A percentile compares a stretch with the other conserved stretches of the same genome.
phyloP scores from a whole-genome alignment of 1,139 yeast species.

The Geotrichum cucujoidarum region DNA sequence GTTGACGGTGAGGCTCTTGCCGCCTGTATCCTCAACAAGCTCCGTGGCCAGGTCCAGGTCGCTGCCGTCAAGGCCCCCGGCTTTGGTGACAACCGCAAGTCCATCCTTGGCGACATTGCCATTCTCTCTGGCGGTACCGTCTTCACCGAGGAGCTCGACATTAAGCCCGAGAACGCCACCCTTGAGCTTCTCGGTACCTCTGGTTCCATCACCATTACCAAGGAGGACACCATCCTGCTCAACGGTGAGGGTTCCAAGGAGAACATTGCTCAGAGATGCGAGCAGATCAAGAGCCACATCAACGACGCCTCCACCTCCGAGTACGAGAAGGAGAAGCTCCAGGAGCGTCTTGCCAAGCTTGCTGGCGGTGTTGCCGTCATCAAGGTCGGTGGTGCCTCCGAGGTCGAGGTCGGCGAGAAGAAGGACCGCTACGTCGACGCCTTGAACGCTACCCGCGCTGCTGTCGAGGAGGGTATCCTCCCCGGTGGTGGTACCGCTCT shows the following conservation, averaged over 20 bases:
- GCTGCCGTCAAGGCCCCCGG: conserved; percentile 99
- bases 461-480: conserved; percentile 97
- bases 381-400: conserved; percentile 96
- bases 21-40: conserved; percentile 96
- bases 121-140: conserved; percentile 96
- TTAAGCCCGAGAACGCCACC: conserved; percentile 95
- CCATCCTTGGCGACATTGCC: conserved; percentile 95
- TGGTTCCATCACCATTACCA: conserved; percentile 89
- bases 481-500: conserved; percentile 99
- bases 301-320: conserved; percentile 73
- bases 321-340: conserved; percentile 95
- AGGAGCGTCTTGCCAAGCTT: conserved; percentile 95
- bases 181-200: conserved; percentile 87
- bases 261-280: conserved; percentile 83
- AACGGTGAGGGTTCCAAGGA: conserved; percentile 95
- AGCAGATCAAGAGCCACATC: conserved; percentile 85
- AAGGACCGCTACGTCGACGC: conserved; percentile 99
- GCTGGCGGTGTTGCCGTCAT: conserved; percentile 99
- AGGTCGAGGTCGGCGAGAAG: conserved; percentile 98
- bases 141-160: conserved; percentile 95
- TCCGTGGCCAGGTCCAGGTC: conserved; percentile 98
- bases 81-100: conserved; percentile 98
- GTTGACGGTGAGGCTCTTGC: conserved; percentile 98
- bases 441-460: conserved; percentile 97
- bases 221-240: conserved; percentile 93